Evolutionary conservation across 139 green algal species (phyloP).

Genomic region (Edaphochlamys debaryana): DNA sequence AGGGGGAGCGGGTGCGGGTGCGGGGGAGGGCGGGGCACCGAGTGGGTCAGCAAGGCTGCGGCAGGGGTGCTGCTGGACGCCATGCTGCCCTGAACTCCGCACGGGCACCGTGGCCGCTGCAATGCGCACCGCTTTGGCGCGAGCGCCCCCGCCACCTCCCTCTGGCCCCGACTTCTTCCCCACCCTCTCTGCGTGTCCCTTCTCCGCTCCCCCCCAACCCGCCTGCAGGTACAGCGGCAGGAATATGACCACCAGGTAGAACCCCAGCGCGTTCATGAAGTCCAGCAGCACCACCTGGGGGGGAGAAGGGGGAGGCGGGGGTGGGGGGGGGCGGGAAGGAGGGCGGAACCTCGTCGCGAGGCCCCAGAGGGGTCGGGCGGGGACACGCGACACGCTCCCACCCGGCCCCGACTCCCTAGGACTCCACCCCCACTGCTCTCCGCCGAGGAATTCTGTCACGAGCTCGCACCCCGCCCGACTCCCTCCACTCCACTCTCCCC

Average conservation of each 20-base stretch:
- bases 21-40: background rate
- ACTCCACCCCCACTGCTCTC: too few relatives aligned
- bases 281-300: constrained; percentile 46
- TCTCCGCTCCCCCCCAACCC: background rate
- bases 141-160: background rate
- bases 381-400: too few relatives aligned
- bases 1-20: too few relatives aligned
- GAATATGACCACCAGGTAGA: constrained; percentile 59
- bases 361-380: too few relatives aligned
- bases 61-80: too few relatives aligned
- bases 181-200: background rate
- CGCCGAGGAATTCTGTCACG: too few relatives aligned
- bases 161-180: background rate
- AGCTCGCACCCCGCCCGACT: too few relatives aligned
- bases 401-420: too few relatives aligned
- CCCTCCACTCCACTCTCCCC: background rate
- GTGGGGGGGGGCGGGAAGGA: background rate
- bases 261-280: constrained; percentile 52
- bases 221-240: constrained; percentile 55
- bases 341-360: background rate
- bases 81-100: too few relatives aligned
- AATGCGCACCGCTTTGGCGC: too few relatives aligned
- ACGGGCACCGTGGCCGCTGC: too few relatives aligned
- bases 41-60: background rate
- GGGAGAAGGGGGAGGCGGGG: too few relatives aligned